These are phyloP conservation scores for Nigrospora osmanthi DNA, from an alignment of 2,329 filamentous ascomycete genomes.

Conservation along the genomic window DNA sequence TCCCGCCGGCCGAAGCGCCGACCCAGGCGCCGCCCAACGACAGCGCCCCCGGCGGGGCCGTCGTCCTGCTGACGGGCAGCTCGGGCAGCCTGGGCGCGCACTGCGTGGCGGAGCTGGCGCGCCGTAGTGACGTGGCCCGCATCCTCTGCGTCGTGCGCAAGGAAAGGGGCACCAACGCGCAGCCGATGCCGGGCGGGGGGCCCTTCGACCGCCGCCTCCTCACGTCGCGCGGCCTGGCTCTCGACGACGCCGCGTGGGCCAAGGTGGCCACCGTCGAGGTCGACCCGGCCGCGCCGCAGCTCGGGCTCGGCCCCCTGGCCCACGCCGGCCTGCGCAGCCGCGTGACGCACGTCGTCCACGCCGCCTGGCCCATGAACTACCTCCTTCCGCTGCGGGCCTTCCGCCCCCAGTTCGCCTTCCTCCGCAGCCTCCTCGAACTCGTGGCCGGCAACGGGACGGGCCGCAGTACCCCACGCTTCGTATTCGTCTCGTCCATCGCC, in stretches of 20 bases:
- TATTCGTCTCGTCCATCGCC: background rate
- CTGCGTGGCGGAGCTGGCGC: slow-evolving; percentile 6
- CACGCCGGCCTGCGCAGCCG: slow-evolving; percentile 5
- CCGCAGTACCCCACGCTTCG: background rate
- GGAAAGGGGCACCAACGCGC: slow-evolving; percentile 3
- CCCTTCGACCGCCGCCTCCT: background rate
- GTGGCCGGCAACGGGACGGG: slow-evolving; percentile 2
- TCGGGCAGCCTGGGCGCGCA: slow-evolving; percentile 11
- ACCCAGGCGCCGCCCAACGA: background rate
- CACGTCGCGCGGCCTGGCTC: background rate
- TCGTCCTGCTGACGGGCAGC: slow-evolving; percentile 11
- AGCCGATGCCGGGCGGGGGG: background rate
- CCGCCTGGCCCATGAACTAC: slow-evolving; percentile 17
- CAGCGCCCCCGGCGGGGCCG: background rate
- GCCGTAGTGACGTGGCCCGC: slow-evolving; percentile 4
- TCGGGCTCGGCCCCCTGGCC: slow-evolving; percentile 7
- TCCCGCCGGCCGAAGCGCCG: no score
- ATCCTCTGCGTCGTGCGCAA: slow-evolving; percentile 3
- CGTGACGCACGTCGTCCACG: slow-evolving; percentile 12
- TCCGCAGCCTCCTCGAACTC: slow-evolving; percentile 10
- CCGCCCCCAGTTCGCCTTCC: slow-evolving; percentile 11
- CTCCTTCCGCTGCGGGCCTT: slow-evolving; percentile 10
- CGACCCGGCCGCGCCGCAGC: slow-evolving; percentile 6
- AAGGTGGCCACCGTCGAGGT: slow-evolving; percentile 9
- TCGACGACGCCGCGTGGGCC: background rate